Evolutionary conservation across 352 stramenopile genomes (phyloP).

Genomic region (Globisporangium okanoganense): DNA sequence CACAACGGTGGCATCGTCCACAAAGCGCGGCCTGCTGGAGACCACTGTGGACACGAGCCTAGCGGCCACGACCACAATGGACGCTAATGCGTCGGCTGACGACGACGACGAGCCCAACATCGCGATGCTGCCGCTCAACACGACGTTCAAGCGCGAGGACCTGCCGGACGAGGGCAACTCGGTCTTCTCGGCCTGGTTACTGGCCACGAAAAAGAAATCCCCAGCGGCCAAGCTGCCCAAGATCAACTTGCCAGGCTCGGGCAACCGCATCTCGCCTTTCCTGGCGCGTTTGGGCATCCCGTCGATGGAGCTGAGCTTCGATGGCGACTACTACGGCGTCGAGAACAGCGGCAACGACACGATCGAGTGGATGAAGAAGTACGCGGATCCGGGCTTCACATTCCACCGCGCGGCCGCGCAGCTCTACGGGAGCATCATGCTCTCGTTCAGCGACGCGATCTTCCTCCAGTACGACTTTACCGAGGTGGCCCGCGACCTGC

Average conservation of each 20-base stretch:
- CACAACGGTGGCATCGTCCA: slow-evolving; percentile 1
- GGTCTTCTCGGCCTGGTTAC: slow-evolving; percentile 71
- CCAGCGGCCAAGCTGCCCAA: slow-evolving; percentile 43
- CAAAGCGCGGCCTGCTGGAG: not conserved
- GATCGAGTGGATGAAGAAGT: slow-evolving; percentile 75
- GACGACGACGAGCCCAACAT: slow-evolving; percentile 30
- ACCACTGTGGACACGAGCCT: not conserved
- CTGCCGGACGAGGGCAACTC: slow-evolving; percentile 59
- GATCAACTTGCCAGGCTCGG: slow-evolving; percentile 43
- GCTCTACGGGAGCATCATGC: slow-evolving; percentile 73
- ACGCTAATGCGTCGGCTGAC: not conserved
- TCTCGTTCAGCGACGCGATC: slow-evolving; percentile 75
- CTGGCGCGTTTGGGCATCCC: slow-evolving; percentile 66
- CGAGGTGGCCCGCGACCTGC: slow-evolving; percentile 67
- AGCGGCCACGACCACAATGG: not conserved
- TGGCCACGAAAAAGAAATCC: slow-evolving; percentile 32
- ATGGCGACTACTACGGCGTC: slow-evolving; percentile 63
- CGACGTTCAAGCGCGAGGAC: slow-evolving; percentile 60
- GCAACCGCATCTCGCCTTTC: slow-evolving; percentile 69
- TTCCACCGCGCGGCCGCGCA: slow-evolving; percentile 75
- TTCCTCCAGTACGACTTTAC: slow-evolving; percentile 87
- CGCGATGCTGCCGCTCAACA: slow-evolving; percentile 55
- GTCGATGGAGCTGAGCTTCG: slow-evolving; percentile 69
- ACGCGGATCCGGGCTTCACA: slow-evolving; percentile 62
- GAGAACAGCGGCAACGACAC: slow-evolving; percentile 55